A percentile compares a stretch with the other conserved stretches of the same genome.
These are phyloP conservation scores for Chaetomidium leptoderma DNA, from an alignment of 495 filamentous ascomycete species.

Conservation along the genomic window DNA sequence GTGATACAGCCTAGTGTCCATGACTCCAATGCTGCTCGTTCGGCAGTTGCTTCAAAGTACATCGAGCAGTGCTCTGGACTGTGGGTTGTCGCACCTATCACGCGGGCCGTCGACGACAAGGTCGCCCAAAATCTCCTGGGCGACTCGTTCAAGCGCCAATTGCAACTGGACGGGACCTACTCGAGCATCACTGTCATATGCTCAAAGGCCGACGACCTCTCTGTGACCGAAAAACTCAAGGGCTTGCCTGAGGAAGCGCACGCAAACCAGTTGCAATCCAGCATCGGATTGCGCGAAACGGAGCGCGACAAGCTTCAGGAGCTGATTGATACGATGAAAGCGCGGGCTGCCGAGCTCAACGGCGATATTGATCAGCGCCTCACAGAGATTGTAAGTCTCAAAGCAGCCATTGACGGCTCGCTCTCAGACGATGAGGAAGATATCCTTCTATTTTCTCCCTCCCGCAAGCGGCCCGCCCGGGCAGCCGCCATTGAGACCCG, in stretches of 20 bases:
- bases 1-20: slow-evolving; percentile 50
- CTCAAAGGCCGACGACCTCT: slow-evolving; percentile 66
- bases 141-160: slow-evolving; percentile 58
- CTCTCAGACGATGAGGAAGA: background rate
- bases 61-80: slow-evolving; percentile 53
- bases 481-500: background rate
- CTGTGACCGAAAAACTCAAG: slow-evolving; percentile 31
- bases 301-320: slow-evolving; percentile 35
- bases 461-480: slow-evolving; percentile 23
- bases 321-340: background rate
- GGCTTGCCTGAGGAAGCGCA: slow-evolving; percentile 32
- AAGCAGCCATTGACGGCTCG: background rate
- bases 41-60: slow-evolving; percentile 57
- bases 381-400: background rate
- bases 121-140: slow-evolving; percentile 58
- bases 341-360: background rate
- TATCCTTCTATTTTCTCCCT: slow-evolving; percentile 35
- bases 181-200: slow-evolving; percentile 60
- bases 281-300: background rate
- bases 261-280: slow-evolving; percentile 33
- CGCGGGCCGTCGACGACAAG: slow-evolving; percentile 62
- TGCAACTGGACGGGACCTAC: slow-evolving; percentile 60
- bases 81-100: slow-evolving; percentile 65
- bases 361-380: background rate
- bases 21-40: slow-evolving; percentile 62